Conservation (phyloP, 495 filamentous ascomycete species). For the Cryomyces minteri region DNA sequence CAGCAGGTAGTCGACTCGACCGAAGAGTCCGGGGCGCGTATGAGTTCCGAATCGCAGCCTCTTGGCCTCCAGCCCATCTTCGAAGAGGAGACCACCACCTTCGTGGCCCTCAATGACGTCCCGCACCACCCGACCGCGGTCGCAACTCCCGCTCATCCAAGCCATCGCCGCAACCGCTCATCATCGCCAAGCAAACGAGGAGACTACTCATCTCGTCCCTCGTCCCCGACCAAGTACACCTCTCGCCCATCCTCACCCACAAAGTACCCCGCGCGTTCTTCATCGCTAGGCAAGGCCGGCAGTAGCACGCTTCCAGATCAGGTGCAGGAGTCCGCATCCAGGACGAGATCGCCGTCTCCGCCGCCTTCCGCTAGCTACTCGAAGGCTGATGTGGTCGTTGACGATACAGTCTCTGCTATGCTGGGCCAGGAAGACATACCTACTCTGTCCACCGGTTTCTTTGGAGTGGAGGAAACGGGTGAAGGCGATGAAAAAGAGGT, state of each 20-base stretch:
- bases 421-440: constrained; percentile 12
- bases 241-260: too few relatives aligned
- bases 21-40: neutral
- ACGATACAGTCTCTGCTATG: constrained; percentile 8
- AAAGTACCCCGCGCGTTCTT: too few relatives aligned
- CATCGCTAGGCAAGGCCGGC: too few relatives aligned
- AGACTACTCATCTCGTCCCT: too few relatives aligned
- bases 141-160: constrained; percentile 4
- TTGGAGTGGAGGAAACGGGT: too few relatives aligned
- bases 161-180: neutral
- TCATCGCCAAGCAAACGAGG: too few relatives aligned
- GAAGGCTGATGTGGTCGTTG: neutral
- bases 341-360: neutral
- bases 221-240: too few relatives aligned
- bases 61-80: neutral
- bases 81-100: constrained; percentile 6
- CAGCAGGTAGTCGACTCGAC: too few relatives aligned
- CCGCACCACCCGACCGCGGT: constrained; percentile 7
- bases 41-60: neutral
- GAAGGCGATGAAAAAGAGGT: too few relatives aligned
- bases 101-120: constrained; percentile 6
- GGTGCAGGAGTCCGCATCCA: neutral
- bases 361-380: neutral
- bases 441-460: neutral
- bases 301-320: neutral